Conservation (phyloP, 164 flowering plant genomes). For the Brasenia schreberi region DNA sequence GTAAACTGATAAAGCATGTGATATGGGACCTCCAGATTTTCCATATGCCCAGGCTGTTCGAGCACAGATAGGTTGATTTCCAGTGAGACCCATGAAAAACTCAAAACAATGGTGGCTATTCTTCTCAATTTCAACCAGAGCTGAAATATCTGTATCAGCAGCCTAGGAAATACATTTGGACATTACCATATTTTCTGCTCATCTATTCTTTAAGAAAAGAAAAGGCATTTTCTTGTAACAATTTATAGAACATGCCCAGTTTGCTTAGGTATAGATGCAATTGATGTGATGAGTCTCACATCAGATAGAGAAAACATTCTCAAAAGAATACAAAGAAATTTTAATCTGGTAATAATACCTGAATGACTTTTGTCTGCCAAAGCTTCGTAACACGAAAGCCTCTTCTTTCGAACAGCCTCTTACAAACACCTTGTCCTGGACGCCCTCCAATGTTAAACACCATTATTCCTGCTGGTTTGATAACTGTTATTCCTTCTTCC, state of each 20-base stretch:
- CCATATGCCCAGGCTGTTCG: constrained; percentile 99
- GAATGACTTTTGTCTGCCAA: constrained; percentile 96
- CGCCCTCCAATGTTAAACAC: constrained; percentile 98
- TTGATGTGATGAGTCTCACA: neutral
- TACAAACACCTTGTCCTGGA: constrained; percentile 95
- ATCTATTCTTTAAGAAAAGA: too few relatives aligned
- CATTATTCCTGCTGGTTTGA: constrained; percentile 91
- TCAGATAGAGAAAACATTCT: neutral
- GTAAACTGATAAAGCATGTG: constrained; percentile 94
- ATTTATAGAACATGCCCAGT: too few relatives aligned
- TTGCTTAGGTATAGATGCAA: neutral
- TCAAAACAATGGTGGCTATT: constrained; percentile 92
- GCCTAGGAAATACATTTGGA: constrained; percentile 44
- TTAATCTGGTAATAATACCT: constrained; percentile 23
- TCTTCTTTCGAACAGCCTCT: constrained; percentile 90
- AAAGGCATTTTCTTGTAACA: neutral
- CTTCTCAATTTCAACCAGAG: constrained; percentile 94
- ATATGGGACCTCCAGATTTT: constrained; percentile 81
- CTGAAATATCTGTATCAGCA: constrained; percentile 91
- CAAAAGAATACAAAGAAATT: neutral
- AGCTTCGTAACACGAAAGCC: constrained; percentile 71
- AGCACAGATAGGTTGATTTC: constrained; percentile 94
- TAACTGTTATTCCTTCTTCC: constrained; percentile 91
- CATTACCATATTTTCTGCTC: neutral
- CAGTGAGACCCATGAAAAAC: constrained; percentile 93